Evolutionary conservation across 495 filamentous ascomycete species (phyloP).

Genomic region (Xylaria grammica): DNA sequence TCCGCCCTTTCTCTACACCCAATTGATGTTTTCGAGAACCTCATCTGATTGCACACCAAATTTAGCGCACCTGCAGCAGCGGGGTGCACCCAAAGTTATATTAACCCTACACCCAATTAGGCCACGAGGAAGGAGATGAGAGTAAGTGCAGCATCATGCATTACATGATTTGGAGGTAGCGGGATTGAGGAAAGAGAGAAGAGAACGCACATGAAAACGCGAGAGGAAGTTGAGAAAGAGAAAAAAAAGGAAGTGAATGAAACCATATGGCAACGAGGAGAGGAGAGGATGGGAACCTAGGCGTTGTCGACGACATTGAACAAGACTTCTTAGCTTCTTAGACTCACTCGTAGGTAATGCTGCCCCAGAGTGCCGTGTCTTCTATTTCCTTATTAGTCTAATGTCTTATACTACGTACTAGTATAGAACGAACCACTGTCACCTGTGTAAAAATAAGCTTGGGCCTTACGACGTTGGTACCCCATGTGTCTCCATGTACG

Average conservation of each 20-base stretch:
- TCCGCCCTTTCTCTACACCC: background rate
- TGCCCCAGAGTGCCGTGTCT: background rate
- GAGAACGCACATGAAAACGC: background rate
- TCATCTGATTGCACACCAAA: constrained; percentile 9
- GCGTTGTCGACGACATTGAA: too few relatives aligned
- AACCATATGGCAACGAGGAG: too few relatives aligned
- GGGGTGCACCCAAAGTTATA: constrained; percentile 13
- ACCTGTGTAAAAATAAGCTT: too few relatives aligned
- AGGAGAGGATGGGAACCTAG: too few relatives aligned
- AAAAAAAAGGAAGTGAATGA: background rate
- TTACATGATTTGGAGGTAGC: background rate
- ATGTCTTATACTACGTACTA: too few relatives aligned
- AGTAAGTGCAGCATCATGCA: constrained; percentile 9
- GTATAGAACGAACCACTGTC: too few relatives aligned
- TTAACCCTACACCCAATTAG: constrained; percentile 19
- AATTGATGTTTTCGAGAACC: background rate
- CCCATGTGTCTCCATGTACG: too few relatives aligned
- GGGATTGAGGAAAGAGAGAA: background rate
- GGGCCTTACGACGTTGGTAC: too few relatives aligned
- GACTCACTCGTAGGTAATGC: background rate
- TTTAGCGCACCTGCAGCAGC: constrained; percentile 19
- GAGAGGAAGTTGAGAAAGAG: background rate
- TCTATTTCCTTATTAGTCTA: background rate
- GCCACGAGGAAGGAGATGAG: constrained; percentile 13
- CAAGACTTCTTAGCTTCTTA: too few relatives aligned